Conservation (phyloP, 176 grass and related monocot genomes). For the Guadua angustifolia region DNA sequence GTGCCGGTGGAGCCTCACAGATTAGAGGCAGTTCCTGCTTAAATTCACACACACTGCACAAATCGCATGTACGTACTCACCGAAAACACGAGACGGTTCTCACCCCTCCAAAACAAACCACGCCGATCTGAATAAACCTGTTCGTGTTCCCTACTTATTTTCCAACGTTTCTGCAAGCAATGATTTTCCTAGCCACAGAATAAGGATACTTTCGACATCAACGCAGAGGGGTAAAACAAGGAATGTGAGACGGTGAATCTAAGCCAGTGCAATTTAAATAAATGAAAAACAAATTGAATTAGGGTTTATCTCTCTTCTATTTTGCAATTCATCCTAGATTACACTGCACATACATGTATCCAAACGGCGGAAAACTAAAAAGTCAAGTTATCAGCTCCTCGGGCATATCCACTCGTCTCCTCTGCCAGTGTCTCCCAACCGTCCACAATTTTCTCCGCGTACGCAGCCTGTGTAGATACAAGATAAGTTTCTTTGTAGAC, state of each 20-base stretch:
- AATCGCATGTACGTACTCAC: too few species aligned
- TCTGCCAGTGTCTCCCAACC: conserved; percentile 83
- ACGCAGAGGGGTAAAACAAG: background rate
- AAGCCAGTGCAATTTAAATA: background rate
- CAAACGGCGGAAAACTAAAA: conserved; percentile 17
- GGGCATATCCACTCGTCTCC: conserved; percentile 74
- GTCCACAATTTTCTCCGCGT: conserved; percentile 85
- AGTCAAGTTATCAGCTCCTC: conserved; percentile 22
- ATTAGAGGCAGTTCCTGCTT: too few species aligned
- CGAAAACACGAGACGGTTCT: background rate
- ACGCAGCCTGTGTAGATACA: conserved; percentile 66
- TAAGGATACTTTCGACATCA: background rate
- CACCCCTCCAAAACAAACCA: background rate
- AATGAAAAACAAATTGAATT: conserved; percentile 50
- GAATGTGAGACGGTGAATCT: background rate
- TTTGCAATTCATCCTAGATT: conserved; percentile 40
- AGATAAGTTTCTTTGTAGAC: background rate
- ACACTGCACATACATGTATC: conserved; percentile 52
- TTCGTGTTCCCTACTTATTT: background rate
- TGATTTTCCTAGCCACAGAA: background rate
- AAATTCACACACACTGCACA: background rate
- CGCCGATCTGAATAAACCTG: background rate
- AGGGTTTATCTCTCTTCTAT: conserved; percentile 14
- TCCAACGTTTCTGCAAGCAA: background rate
- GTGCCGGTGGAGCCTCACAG: background rate